phyloP scores from a whole-genome alignment of 805 yeast genomes.

The Pichia rugopelliculosa region DNA sequence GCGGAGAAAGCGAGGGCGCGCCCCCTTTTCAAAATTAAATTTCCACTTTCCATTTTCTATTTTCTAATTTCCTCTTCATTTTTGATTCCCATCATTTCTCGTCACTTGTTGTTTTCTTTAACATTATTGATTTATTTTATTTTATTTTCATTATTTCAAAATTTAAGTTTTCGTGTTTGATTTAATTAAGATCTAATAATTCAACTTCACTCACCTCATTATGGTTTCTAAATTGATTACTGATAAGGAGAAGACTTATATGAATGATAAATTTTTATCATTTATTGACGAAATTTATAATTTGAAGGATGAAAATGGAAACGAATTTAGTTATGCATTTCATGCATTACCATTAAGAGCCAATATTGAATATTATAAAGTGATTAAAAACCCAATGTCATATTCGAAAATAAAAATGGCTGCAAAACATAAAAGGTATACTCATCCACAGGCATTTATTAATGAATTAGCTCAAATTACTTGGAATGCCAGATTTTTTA shows the following conservation, averaged over 20 bases:
- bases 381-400: constrained; percentile 76
- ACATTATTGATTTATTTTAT: background rate
- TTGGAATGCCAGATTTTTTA: constrained; percentile 86
- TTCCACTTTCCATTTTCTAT: too few species aligned
- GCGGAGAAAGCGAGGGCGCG: too few species aligned
- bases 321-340: constrained; percentile 35
- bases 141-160: background rate
- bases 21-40: too few species aligned
- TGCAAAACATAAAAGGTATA: constrained; percentile 47
- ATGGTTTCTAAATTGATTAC: background rate
- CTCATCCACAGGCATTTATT: constrained; percentile 59
- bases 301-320: constrained; percentile 23
- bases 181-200: background rate
- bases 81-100: background rate
- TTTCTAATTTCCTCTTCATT: too few species aligned
- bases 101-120: background rate
- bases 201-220: background rate
- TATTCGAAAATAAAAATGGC: constrained; percentile 61
- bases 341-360: constrained; percentile 68
- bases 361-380: constrained; percentile 71
- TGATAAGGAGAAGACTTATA: constrained; percentile 15
- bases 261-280: constrained; percentile 14
- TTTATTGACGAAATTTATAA: constrained; percentile 19
- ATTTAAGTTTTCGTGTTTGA: background rate
- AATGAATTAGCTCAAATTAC: constrained; percentile 76